These are phyloP conservation scores for Xylaria venustula DNA, from an alignment of 495 filamentous ascomycete species.

Conservation along the genomic window DNA sequence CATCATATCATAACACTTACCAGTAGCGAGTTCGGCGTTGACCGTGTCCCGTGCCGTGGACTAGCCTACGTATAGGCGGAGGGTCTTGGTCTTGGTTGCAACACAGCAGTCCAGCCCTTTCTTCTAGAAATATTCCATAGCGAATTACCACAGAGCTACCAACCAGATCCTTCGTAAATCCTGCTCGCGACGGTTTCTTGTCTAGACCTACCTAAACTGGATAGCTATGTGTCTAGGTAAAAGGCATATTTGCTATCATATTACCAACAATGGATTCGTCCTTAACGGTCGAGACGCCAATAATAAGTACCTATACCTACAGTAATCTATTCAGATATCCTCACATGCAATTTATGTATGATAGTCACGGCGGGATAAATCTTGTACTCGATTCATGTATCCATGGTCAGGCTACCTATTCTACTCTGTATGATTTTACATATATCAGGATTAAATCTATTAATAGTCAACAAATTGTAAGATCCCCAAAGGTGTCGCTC, in stretches of 20 bases:
- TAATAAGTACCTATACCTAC: too few relatives aligned
- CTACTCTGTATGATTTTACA: too few relatives aligned
- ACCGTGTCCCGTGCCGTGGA: background rate
- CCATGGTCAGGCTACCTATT: background rate
- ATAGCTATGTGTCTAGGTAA: background rate
- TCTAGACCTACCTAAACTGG: background rate
- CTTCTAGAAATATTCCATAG: conserved; percentile 1
- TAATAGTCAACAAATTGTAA: too few relatives aligned
- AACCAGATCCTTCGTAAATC: background rate
- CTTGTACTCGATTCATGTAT: background rate
- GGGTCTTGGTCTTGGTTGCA: background rate
- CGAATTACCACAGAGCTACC: background rate
- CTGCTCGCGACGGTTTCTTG: background rate
- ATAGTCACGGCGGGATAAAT: background rate
- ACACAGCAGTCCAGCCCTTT: background rate
- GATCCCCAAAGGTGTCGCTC: too few relatives aligned
- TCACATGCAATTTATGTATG: too few relatives aligned
- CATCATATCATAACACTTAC: background rate
- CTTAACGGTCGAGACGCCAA: too few relatives aligned
- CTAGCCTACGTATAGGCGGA: background rate
- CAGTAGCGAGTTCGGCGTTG: background rate
- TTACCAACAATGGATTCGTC: background rate
- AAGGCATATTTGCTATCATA: background rate
- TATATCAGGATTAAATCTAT: too few relatives aligned
- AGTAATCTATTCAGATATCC: too few relatives aligned